Percentiles rank a stretch among this genome's conserved stretches.
phyloP scores from a whole-genome alignment of 352 stramenopile genomes.

The Globisporangium acanthophoron region DNA sequence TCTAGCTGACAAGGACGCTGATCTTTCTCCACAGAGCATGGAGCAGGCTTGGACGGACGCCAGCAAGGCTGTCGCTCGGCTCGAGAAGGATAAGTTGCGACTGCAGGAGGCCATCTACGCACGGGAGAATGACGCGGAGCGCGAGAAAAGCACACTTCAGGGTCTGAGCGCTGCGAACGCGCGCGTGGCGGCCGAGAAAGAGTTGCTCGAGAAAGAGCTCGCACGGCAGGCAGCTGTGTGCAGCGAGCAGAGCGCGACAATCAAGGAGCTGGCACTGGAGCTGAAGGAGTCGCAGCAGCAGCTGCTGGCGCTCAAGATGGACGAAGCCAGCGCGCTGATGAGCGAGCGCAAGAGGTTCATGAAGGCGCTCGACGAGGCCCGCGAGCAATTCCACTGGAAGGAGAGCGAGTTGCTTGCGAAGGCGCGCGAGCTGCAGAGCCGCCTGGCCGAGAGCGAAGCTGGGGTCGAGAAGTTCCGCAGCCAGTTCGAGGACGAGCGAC shows the following conservation, averaged over 20 bases:
- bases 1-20: background rate
- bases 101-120: constrained; percentile 14
- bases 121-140: constrained; percentile 2
- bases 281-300: constrained; percentile 42
- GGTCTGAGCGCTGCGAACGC: constrained; percentile 12
- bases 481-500: constrained; percentile 74
- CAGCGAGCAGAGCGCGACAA: constrained; percentile 18
- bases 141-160: constrained; percentile 7
- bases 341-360: constrained; percentile 49
- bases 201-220: constrained; percentile 14
- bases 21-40: background rate
- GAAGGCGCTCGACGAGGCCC: constrained; percentile 44
- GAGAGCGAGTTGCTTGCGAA: constrained; percentile 54
- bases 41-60: constrained; percentile 8
- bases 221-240: constrained; percentile 14
- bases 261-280: constrained; percentile 22
- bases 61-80: background rate
- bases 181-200: constrained; percentile 24
- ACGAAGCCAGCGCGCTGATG: constrained; percentile 46
- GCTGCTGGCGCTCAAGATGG: constrained; percentile 46
- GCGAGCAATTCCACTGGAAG: constrained; percentile 39
- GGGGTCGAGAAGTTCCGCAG: constrained; percentile 48
- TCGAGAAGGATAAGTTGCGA: constrained; percentile 20
- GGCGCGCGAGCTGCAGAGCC: constrained; percentile 40
- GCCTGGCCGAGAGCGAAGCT: constrained; percentile 47